Evolutionary conservation across 768 basidiomycete species (phyloP), one percentile per base, ranked within the genome.

Genomic region (Pleurotus eryngii): DNA sequence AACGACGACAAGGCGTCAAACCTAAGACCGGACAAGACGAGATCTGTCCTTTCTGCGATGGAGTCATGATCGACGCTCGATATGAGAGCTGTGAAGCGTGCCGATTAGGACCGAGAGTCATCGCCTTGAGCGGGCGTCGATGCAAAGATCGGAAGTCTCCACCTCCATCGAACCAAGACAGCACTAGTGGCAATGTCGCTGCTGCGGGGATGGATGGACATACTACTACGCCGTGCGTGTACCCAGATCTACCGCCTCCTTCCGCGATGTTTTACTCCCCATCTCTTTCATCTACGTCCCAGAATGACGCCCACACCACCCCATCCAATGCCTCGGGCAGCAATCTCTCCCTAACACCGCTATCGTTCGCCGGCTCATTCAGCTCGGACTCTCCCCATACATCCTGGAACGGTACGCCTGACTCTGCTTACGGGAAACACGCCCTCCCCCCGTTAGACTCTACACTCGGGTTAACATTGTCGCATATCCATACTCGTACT

Each of bases 1-100:
- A 30, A 20, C 51, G 51, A 5, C 17, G 38, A 40, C 14, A 24
- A 24, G 51, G 51, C n/a, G 51, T 54, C 5, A 12, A n/a, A 5
- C 51, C 51, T 17, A n/a, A n/a, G 18, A 54, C 39, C 11, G 51
- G 51, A 54, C 18, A 35, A 12, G 51, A 54, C 26, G 35, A n/a
- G 39, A 3, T 24, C 9, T 54, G 51, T 26, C 7, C 37, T 9
- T 18, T 40, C 18, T 54, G 51, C 18, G 18, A n/a, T 3, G n/a
- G 42, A 22, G 17, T 24, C 7, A 54, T 54, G 51, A 30, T 54
- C 14, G 51, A 54, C 51, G 39, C 39, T 26, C 15, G 38, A n/a
- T 54, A 20, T 26, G n/a, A 37, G 22, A 39, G 9, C 18, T 54
- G 51, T 4, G 51, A n/a, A 11, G 51, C 22, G 24, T 54, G 51